phyloP scores from a whole-genome alignment of 148 eudicot species.

The Limonium bicolor region DNA sequence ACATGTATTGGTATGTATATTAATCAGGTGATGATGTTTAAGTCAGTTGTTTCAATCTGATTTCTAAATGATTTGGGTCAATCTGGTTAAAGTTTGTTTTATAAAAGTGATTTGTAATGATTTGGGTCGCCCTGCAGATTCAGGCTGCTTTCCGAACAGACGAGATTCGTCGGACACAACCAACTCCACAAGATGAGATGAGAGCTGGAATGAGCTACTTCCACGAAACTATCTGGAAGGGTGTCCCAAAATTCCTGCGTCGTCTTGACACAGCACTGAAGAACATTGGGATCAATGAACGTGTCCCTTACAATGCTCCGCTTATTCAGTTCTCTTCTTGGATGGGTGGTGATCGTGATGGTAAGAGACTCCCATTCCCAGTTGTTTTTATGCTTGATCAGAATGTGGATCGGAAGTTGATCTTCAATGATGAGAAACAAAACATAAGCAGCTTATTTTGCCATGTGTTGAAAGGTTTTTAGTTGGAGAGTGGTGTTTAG shows the following conservation, averaged over 20 bases:
- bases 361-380: constrained; percentile 1
- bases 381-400: background rate
- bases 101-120: no score
- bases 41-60: no score
- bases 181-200: constrained; percentile 14
- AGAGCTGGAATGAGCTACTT: constrained; percentile 15
- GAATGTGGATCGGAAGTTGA: no score
- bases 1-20: no score
- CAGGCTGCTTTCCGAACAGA: constrained; percentile 13
- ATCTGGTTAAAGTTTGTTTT: no score
- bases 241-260: constrained; percentile 11
- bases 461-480: no score
- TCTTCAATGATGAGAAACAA: no score
- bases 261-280: constrained; percentile 11
- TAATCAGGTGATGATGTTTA: no score
- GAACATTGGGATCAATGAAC: constrained; percentile 12
- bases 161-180: constrained; percentile 12
- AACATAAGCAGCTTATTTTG: no score
- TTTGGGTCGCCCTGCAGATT: no score
- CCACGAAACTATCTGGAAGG: constrained; percentile 13
- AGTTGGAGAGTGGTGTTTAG: background rate
- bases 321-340: constrained; percentile 12
- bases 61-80: no score
- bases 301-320: constrained; percentile 11
- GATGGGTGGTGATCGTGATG: constrained; percentile 15